Evolutionary conservation across 2,329 filamentous ascomycete species (phyloP), one percentile per base, ranked within the genome.

Genomic region (Fusarium fracticaudum): DNA sequence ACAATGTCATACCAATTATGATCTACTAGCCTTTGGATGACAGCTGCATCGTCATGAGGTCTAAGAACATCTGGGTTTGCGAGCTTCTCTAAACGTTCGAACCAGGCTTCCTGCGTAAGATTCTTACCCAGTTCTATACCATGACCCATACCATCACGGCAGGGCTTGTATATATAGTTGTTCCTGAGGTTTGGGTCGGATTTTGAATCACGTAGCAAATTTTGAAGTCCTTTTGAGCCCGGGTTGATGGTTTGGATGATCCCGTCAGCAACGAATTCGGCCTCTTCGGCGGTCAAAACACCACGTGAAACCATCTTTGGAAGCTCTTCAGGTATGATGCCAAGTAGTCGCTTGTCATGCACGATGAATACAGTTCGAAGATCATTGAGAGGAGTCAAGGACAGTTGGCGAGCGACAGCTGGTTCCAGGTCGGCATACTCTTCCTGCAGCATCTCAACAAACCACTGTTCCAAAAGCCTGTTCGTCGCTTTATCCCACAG

Each of bases 341-440:
- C 71, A 0, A 73, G 41, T 2, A 73, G 60, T 22, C 71, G 35
- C 24, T 73, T 73, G 17, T 73, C 71, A 13, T 73, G 71, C 17
- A 73, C 71, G 10, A 73, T 64, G 10, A 73, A 73, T 4, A 73
- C 54, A 24, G 71, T 73, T 8, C 71, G 69, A 5, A 59, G 64
- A 15, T 73, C 71, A 20, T 73, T 73, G 14, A 66, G 60, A 13
- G 71, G 65, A 5, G 71, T 57, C 1, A 69, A 22, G 8, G 71
- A 44, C 4, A 73, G 12, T 13, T 73, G 69, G 14, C 41, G 71
- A 22, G 47, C 47, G 6, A 73, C 69, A 6, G 60, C 44, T 6
- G 57, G 57, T 18, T 70, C 65, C 13, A 73, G 24, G 1, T 4
- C n/a, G 14, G 53, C 53, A 40, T 69, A 73, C 15, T 73, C 71